Evolutionary conservation across 73 alveolate genomes (phyloP).

Genomic region (Paramecium bursaria): DNA sequence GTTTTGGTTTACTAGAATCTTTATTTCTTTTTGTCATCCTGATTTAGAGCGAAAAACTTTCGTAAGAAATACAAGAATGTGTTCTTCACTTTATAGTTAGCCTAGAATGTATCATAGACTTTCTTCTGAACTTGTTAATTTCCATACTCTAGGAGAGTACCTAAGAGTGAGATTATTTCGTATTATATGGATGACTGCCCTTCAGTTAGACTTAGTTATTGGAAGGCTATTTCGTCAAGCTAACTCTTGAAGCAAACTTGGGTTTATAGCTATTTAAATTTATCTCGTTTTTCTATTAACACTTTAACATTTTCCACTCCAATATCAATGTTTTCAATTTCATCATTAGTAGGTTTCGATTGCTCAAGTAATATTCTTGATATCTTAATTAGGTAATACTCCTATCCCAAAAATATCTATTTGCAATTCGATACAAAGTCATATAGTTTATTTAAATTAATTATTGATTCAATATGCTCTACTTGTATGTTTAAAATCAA

Average conservation of each 20-base stretch:
- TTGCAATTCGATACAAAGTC: slow-evolving; percentile 6
- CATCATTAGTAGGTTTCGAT: slow-evolving; percentile 35
- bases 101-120: neutral
- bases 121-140: slow-evolving; percentile 28
- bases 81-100: neutral
- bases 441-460: neutral
- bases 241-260: too few relatives aligned
- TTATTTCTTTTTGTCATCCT: neutral
- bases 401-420: slow-evolving; percentile 24
- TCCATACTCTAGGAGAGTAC: slow-evolving; percentile 29
- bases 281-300: too few relatives aligned
- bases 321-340: slow-evolving; percentile 31
- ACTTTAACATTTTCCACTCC: neutral
- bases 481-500: too few relatives aligned
- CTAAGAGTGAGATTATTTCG: slow-evolving; percentile 21
- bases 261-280: too few relatives aligned
- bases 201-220: neutral
- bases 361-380: slow-evolving; percentile 23
- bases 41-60: neutral
- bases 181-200: neutral
- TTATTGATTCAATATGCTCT: too few relatives aligned
- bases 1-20: neutral
- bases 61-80: slow-evolving; percentile 1
- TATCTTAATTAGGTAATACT: slow-evolving; percentile 11
- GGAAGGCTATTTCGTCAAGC: slow-evolving; percentile 27